These are phyloP conservation scores for Solanum pimpinellifolium DNA, from an alignment of 257 asterid species.

Conservation along the genomic window DNA sequence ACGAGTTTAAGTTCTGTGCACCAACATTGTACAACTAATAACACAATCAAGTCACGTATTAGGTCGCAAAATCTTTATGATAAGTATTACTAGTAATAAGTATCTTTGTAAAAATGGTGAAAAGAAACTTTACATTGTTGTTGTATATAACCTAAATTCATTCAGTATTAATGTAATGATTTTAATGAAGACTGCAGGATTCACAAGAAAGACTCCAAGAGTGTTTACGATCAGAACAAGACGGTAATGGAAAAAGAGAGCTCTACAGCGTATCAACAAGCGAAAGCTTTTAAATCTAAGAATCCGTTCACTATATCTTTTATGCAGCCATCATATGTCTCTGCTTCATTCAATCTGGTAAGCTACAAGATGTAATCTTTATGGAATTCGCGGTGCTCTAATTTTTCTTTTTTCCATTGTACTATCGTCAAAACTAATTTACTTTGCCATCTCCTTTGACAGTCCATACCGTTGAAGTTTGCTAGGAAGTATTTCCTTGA, in stretches of 20 bases:
- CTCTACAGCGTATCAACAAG: not conserved
- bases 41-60: too few relatives aligned
- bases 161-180: not conserved
- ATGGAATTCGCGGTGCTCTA: not conserved
- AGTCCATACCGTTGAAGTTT: not conserved
- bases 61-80: too few relatives aligned
- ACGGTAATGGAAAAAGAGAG: not conserved
- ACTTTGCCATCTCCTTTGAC: not conserved
- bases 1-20: too few relatives aligned
- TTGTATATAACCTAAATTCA: not conserved
- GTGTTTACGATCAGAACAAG: not conserved
- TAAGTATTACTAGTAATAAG: too few relatives aligned
- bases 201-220: not conserved
- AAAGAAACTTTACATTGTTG: not conserved
- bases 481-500: not conserved
- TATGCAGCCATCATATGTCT: not conserved
- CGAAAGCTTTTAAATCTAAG: not conserved
- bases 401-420: not conserved
- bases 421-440: not conserved
- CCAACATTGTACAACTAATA: too few relatives aligned
- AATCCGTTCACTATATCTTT: not conserved
- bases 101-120: too few relatives aligned
- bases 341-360: not conserved
- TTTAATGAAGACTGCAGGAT: not conserved
- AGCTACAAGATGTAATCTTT: not conserved